phyloP scores from a whole-genome alignment of 352 stramenopile genomes.

The Phytophthora multivora region DNA sequence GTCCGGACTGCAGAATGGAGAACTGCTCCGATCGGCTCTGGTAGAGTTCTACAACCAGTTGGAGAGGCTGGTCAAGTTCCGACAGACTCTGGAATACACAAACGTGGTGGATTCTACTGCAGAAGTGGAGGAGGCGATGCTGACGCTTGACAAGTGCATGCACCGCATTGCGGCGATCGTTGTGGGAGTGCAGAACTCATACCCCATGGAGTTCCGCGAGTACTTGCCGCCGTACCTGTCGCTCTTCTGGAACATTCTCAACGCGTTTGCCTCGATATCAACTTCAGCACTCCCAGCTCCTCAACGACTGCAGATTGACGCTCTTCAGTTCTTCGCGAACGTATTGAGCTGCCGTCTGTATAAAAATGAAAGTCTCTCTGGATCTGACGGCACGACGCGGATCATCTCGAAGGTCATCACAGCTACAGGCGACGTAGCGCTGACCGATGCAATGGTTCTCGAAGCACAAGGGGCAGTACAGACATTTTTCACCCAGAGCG shows the following conservation, averaged over 20 bases:
- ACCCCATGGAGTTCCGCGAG: constrained; percentile 85
- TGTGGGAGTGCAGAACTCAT: constrained; percentile 75
- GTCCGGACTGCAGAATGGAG: constrained; percentile 51
- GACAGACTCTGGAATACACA: constrained; percentile 22
- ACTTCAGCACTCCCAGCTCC: constrained; percentile 20
- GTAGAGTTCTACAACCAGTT: constrained; percentile 77
- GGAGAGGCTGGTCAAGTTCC: constrained; percentile 60
- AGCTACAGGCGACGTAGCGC: constrained; percentile 68
- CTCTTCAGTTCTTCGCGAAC: constrained; percentile 83
- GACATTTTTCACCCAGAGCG: constrained; percentile 53
- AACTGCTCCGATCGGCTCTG: constrained; percentile 59
- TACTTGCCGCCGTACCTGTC: constrained; percentile 70
- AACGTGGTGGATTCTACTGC: background rate
- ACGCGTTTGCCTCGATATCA: constrained; percentile 20
- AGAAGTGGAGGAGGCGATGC: constrained; percentile 16
- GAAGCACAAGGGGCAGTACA: constrained; percentile 65
- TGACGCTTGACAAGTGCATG: constrained; percentile 65
- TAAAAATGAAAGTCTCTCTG: constrained; percentile 69
- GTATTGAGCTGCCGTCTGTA: constrained; percentile 83
- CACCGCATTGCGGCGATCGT: constrained; percentile 67
- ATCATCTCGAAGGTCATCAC: constrained; percentile 83
- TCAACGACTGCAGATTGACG: constrained; percentile 63
- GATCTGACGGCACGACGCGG: constrained; percentile 40
- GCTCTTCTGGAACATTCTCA: constrained; percentile 70
- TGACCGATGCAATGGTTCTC: constrained; percentile 80